Conservation (phyloP, 441 rosid genomes). For the Populus hybrid region DNA sequence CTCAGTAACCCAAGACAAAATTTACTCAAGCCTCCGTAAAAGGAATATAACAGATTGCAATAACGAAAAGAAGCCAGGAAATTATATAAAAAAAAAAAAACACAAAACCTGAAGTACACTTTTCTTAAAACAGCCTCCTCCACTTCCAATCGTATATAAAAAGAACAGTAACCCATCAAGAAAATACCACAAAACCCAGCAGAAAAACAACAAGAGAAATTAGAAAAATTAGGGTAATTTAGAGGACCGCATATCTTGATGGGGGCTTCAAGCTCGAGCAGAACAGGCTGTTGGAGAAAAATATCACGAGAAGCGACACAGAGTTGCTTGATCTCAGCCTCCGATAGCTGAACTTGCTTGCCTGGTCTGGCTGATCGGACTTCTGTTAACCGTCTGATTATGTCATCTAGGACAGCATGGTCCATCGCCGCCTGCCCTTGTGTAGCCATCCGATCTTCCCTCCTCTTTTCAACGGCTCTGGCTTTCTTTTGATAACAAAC, state of each 20-base stretch:
- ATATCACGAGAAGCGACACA: constrained; percentile 67
- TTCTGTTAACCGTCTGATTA: constrained; percentile 68
- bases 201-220: constrained; percentile 1
- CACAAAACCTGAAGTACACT: neutral
- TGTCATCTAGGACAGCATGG: constrained; percentile 59
- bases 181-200: neutral
- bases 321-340: constrained; percentile 86
- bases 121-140: neutral
- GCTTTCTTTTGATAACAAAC: constrained; percentile 8
- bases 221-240: neutral
- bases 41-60: neutral
- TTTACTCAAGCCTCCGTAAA: neutral
- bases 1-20: neutral
- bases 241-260: constrained; percentile 86
- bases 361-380: constrained; percentile 90
- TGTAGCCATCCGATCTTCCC: constrained; percentile 33
- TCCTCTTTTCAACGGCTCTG: constrained; percentile 14
- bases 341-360: constrained; percentile 85
- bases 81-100: neutral
- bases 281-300: constrained; percentile 72
- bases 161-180: too few relatives aligned
- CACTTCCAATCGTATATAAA: neutral
- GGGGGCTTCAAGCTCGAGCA: constrained; percentile 95
- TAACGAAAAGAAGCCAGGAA: neutral
- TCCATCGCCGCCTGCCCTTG: constrained; percentile 55